Percentiles rank a stretch among this genome's conserved stretches.
phyloP scores from a whole-genome alignment of 371 early-diverging fungal species.

The Rhizopus delemar region DNA sequence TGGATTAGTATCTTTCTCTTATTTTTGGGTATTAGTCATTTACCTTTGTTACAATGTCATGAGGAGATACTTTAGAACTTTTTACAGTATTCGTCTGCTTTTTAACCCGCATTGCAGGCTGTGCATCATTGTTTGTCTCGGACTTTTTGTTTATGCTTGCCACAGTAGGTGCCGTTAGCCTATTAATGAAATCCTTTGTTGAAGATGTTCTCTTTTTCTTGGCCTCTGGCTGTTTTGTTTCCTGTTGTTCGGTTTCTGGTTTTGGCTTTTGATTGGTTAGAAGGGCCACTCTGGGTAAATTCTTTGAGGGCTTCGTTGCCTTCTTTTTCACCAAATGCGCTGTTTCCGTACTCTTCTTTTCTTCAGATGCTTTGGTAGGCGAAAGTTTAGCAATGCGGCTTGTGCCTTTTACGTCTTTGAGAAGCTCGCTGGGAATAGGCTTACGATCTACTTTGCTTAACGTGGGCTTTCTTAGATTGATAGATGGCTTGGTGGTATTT shows the following conservation, averaged over 20 bases:
- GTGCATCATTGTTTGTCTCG: not conserved
- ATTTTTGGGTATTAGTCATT: not conserved
- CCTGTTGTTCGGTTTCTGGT: not conserved
- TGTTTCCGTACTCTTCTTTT: not conserved
- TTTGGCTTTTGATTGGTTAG: not conserved
- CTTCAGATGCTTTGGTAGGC: not conserved
- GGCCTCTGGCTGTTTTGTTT: not conserved
- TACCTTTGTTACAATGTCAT: not conserved
- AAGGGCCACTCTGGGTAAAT: slow-evolving; percentile 5
- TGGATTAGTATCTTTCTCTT: not conserved
- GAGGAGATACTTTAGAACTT: not conserved
- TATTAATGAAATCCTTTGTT: slow-evolving; percentile 17
- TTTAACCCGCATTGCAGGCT: not conserved
- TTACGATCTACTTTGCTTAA: not conserved
- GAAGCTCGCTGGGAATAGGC: not conserved
- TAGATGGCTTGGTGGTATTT: not conserved
- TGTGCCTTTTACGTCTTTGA: not conserved
- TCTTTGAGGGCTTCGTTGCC: not conserved
- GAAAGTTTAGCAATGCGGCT: not conserved
- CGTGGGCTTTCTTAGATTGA: not conserved
- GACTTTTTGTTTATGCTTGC: slow-evolving; percentile 21
- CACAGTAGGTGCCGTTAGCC: slow-evolving; percentile 22
- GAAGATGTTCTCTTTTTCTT: slow-evolving; percentile 15
- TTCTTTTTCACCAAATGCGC: not conserved
- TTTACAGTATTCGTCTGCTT: not conserved